Evolutionary conservation across 2,329 filamentous ascomycete genomes (phyloP).

Genomic region (Ophiostoma ips): DNA sequence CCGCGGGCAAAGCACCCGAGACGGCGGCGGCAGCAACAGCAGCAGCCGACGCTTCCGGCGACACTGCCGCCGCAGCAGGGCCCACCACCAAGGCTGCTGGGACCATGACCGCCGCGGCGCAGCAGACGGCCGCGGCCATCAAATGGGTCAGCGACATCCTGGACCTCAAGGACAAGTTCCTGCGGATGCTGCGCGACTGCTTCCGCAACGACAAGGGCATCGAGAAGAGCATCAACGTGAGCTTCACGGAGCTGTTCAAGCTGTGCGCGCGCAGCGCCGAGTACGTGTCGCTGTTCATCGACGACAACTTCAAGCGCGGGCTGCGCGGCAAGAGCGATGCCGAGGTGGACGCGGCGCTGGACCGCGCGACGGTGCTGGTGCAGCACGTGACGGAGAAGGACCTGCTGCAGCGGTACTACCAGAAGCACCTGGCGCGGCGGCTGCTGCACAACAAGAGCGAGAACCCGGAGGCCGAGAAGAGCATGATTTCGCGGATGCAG

Average conservation of each 20-base stretch:
- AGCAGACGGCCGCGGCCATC: slow-evolving; percentile 75
- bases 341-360: slow-evolving; percentile 71
- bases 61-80: background rate
- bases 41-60: too few relatives aligned
- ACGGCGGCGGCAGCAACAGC: too few relatives aligned
- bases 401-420: slow-evolving; percentile 93
- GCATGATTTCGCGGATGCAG: slow-evolving; percentile 96
- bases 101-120: slow-evolving; percentile 34
- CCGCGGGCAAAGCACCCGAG: slow-evolving; percentile 24
- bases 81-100: background rate
- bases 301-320: slow-evolving; percentile 88
- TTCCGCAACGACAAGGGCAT: slow-evolving; percentile 65
- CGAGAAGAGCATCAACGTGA: slow-evolving; percentile 70
- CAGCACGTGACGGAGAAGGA: slow-evolving; percentile 87
- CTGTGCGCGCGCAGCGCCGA: slow-evolving; percentile 74
- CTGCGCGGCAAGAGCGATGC: slow-evolving; percentile 84
- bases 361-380: slow-evolving; percentile 78
- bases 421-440: slow-evolving; percentile 84
- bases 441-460: slow-evolving; percentile 80
- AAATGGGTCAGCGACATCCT: slow-evolving; percentile 93
- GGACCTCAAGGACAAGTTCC: slow-evolving; percentile 75
- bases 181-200: slow-evolving; percentile 58
- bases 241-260: slow-evolving; percentile 90
- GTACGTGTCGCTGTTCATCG: slow-evolving; percentile 90
- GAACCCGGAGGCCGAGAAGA: slow-evolving; percentile 82